These are phyloP conservation scores for Botrytis cinerea DNA, from an alignment of 2,329 filamentous ascomycete species.

Conservation along the genomic window DNA sequence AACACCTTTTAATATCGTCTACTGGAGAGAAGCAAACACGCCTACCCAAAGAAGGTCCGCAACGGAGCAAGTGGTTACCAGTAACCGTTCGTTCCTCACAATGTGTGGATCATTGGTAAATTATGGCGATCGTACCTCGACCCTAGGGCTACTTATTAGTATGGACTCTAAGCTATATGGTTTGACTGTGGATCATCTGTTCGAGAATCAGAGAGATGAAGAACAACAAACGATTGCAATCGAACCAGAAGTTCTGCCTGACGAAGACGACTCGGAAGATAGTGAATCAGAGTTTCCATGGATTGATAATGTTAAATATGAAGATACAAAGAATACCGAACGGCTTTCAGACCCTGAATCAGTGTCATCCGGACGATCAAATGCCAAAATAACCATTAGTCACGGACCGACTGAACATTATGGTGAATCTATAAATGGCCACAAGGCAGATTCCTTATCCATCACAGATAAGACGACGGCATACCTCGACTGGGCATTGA, in stretches of 20 bases:
- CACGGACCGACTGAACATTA: fast-evolving
- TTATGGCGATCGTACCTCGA: background rate
- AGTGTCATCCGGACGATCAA: background rate
- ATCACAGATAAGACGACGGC: background rate
- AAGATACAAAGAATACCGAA: background rate
- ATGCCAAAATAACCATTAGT: background rate
- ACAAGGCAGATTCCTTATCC: background rate
- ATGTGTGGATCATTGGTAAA: background rate
- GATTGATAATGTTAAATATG: background rate
- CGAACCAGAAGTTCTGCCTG: background rate
- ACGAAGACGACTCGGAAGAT: background rate
- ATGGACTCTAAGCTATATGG: background rate
- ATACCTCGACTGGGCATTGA: background rate
- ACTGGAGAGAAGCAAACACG: background rate
- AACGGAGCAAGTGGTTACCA: background rate
- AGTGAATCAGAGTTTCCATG: background rate
- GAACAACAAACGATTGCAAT: background rate
- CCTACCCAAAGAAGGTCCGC: background rate
- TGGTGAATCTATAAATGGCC: background rate
- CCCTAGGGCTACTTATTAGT: background rate
- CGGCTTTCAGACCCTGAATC: background rate
- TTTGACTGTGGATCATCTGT: background rate
- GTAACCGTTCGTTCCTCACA: background rate
- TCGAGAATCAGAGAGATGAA: background rate
- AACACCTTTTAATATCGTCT: background rate